Conservation (phyloP, 208 protist genomes). For the Trypanosoma rangeli region DNA sequence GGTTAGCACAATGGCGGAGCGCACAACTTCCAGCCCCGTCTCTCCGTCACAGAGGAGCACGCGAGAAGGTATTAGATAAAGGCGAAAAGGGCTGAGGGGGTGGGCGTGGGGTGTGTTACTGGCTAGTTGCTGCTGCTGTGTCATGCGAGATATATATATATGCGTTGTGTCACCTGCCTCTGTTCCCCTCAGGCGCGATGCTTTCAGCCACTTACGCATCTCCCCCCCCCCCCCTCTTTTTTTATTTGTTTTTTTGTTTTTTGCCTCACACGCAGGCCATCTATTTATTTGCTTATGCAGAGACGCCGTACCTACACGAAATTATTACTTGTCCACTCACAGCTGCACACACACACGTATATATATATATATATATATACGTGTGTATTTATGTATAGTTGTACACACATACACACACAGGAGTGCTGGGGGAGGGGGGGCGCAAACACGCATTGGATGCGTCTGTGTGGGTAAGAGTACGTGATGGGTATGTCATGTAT, state of each 20-base stretch:
- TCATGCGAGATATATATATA: conserved; percentile 10
- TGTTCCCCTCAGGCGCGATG: too few species aligned
- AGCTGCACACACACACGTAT: not conserved
- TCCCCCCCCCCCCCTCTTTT: not conserved
- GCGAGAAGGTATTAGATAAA: not conserved
- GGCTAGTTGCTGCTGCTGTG: too few species aligned
- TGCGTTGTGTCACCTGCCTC: conserved; percentile 4
- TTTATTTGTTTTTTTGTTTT: conserved; percentile 8
- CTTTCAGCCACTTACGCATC: not conserved
- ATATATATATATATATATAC: conserved; percentile 12
- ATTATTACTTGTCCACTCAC: not conserved
- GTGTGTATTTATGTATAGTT: conserved; percentile 1
- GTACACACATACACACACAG: too few species aligned
- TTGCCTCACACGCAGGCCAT: not conserved
- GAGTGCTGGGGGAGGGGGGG: too few species aligned
- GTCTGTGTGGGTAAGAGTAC: too few species aligned
- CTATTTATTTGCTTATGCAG: not conserved
- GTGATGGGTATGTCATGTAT: not conserved
- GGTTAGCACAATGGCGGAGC: not conserved
- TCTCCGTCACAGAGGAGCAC: too few species aligned
- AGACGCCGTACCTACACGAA: not conserved
- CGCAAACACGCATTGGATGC: too few species aligned
- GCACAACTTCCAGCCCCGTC: too few species aligned
- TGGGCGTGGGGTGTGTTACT: too few species aligned
- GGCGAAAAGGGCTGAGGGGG: not conserved